These are phyloP conservation scores for Cercophora sp. DNA, from an alignment of 495 filamentous ascomycete species.

Conservation along the genomic window DNA sequence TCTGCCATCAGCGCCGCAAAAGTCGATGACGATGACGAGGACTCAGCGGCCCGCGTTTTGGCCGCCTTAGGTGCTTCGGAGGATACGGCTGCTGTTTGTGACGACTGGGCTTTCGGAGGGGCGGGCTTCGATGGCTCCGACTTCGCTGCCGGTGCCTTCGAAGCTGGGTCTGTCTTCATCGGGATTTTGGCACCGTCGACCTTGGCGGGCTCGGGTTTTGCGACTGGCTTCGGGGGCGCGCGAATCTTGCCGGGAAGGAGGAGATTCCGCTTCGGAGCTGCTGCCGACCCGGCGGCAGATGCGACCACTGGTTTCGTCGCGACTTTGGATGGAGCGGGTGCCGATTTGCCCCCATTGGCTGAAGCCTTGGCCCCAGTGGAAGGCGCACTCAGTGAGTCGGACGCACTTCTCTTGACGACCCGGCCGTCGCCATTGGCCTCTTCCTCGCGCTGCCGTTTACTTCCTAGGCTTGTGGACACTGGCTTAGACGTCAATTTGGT, in stretches of 20 bases:
- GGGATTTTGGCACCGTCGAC: too few relatives aligned
- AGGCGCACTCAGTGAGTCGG: slow-evolving; percentile 20
- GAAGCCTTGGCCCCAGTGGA: slow-evolving; percentile 4
- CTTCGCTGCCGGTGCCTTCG: slow-evolving; percentile 14
- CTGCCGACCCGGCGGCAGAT: slow-evolving; percentile 11
- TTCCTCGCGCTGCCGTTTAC: slow-evolving; percentile 35
- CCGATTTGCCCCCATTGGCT: slow-evolving; percentile 15
- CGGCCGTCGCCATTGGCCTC: slow-evolving; percentile 33
- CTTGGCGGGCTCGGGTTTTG: too few relatives aligned
- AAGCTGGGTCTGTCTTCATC: slow-evolving; percentile 22
- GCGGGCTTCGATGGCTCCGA: slow-evolving; percentile 1
- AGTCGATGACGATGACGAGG: slow-evolving; percentile 23
- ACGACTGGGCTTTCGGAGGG: background rate
- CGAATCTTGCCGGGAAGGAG: slow-evolving; percentile 36
- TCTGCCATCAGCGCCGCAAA: slow-evolving; percentile 56
- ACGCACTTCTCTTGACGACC: slow-evolving; percentile 37
- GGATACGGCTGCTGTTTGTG: slow-evolving; percentile 5
- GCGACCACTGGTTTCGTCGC: slow-evolving; percentile 12
- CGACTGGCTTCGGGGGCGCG: slow-evolving; percentile 29
- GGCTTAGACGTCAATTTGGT: slow-evolving; percentile 4
- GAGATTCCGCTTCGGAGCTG: slow-evolving; percentile 19
- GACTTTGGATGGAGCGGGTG: background rate
- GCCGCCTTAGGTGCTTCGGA: slow-evolving; percentile 11
- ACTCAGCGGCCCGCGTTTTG: slow-evolving; percentile 19
- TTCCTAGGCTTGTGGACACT: slow-evolving; percentile 3